Evolutionary conservation across 495 filamentous ascomycete genomes (phyloP).

Genomic region (Poronia punctata): DNA sequence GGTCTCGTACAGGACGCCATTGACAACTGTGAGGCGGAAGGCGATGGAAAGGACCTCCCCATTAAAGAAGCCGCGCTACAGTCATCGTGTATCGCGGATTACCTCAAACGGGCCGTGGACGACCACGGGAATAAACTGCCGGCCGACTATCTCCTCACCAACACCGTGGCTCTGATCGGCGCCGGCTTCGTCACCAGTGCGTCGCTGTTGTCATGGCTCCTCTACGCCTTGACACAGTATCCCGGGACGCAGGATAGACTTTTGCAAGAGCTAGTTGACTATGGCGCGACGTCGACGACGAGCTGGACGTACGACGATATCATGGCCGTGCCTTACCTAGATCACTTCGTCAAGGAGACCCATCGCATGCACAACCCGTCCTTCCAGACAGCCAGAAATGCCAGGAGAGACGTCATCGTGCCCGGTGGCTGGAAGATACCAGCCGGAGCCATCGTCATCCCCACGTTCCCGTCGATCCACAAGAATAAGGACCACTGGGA

Average conservation of each 20-base stretch:
- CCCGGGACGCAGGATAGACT: conserved; percentile 38
- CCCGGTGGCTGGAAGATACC: conserved; percentile 40
- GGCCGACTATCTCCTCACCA: neutral
- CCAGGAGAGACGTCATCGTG: conserved; percentile 35
- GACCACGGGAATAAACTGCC: conserved; percentile 1
- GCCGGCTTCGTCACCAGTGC: conserved; percentile 44
- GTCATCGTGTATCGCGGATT: neutral
- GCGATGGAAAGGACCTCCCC: neutral
- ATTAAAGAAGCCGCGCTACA: neutral
- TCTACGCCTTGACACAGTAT: conserved; percentile 37
- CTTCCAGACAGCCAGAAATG: conserved; percentile 40
- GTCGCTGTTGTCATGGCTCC: conserved; percentile 41
- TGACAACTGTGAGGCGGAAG: neutral
- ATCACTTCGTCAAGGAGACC: conserved; percentile 45
- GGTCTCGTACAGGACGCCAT: neutral
- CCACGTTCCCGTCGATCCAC: conserved; percentile 37
- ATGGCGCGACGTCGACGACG: conserved; percentile 9
- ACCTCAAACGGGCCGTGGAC: neutral
- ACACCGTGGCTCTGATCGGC: conserved; percentile 22
- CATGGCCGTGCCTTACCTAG: conserved; percentile 30
- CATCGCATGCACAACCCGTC: conserved; percentile 41
- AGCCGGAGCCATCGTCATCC: conserved; percentile 32
- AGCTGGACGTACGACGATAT: conserved; percentile 26
- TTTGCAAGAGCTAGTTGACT: conserved; percentile 39
- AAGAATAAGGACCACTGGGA: conserved; percentile 38